A percentile compares a stretch with the other conserved stretches of the same genome.
Conservation (phyloP, 108 stramenopile genomes). For the Fistulifera pelliculosa region DNA sequence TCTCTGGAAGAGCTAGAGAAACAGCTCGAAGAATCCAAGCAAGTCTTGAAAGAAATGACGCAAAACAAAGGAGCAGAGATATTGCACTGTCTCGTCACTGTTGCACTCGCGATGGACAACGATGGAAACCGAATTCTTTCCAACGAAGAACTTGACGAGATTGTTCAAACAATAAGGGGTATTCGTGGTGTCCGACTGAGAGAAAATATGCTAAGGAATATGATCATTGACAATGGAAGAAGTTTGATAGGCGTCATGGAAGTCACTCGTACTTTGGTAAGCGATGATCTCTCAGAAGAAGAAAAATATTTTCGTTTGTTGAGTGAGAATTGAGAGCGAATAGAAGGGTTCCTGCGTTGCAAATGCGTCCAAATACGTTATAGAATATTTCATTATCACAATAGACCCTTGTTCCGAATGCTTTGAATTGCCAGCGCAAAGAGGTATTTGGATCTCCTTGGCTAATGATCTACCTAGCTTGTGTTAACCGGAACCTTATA, state of each 20-base stretch:
- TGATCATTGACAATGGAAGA: conserved; percentile 26
- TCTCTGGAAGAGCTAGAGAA: conserved; percentile 28
- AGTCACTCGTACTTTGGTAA: conserved; percentile 40
- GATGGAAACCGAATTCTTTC: conserved; percentile 27
- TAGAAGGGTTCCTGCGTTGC: no score
- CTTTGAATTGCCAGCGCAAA: no score
- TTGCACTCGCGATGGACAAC: conserved; percentile 18
- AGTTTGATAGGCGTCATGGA: conserved; percentile 47
- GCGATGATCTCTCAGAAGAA: conserved; percentile 31
- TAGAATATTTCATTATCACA: no score
- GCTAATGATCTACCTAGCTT: no score
- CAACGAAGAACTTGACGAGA: conserved; percentile 31
- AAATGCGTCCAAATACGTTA: no score
- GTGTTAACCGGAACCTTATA: no score
- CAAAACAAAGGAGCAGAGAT: conserved; percentile 16
- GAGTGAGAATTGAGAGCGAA: neutral
- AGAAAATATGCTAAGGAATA: conserved; percentile 11
- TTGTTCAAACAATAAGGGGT: conserved; percentile 16
- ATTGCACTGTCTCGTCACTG: conserved; percentile 22
- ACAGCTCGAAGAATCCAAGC: conserved; percentile 23
- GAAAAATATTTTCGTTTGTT: conserved; percentile 7
- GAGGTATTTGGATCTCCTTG: no score
- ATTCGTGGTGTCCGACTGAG: conserved; percentile 25
- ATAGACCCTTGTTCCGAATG: no score
- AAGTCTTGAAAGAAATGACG: conserved; percentile 7